phyloP scores from a whole-genome alignment of 2,329 filamentous ascomycete species.

The Macrophomina tecta region DNA sequence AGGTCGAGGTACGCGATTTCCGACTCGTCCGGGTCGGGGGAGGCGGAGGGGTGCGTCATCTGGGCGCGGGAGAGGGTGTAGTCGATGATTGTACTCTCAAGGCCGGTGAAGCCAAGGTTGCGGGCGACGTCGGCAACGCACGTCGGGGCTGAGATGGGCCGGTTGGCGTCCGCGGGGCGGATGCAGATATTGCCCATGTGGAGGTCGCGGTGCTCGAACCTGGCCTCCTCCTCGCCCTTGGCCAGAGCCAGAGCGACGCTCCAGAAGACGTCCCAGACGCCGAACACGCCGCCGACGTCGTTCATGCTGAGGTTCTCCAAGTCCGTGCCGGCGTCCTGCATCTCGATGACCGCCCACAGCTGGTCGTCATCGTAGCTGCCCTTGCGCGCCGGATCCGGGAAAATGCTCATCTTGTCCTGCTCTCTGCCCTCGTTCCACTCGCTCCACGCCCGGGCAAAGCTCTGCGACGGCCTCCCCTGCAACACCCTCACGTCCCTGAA shows the following conservation, averaged over 20 bases:
- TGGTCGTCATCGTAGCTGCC: constrained; percentile 61
- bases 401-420: constrained; percentile 55
- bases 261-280: constrained; percentile 70
- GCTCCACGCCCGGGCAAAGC: constrained; percentile 56
- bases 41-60: constrained; percentile 39
- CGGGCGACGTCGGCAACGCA: constrained; percentile 37
- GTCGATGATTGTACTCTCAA: constrained; percentile 70
- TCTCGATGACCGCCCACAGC: constrained; percentile 69
- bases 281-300: constrained; percentile 48
- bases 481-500: constrained; percentile 66
- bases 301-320: constrained; percentile 40
- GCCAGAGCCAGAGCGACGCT: constrained; percentile 66
- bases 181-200: constrained; percentile 73
- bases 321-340: constrained; percentile 69
- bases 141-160: constrained; percentile 37
- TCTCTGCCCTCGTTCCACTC: constrained; percentile 51
- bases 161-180: constrained; percentile 33
- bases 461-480: constrained; percentile 59
- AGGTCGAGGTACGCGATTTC: constrained; percentile 55
- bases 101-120: constrained; percentile 58
- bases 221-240: constrained; percentile 64
- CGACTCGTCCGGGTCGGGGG: constrained; percentile 26
- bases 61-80: constrained; percentile 70
- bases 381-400: constrained; percentile 63
- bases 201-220: constrained; percentile 71